Base-by-base conservation (phyloP, 2,329 filamentous ascomycete genomes). In the Pestalotiopsis sp. region DNA sequence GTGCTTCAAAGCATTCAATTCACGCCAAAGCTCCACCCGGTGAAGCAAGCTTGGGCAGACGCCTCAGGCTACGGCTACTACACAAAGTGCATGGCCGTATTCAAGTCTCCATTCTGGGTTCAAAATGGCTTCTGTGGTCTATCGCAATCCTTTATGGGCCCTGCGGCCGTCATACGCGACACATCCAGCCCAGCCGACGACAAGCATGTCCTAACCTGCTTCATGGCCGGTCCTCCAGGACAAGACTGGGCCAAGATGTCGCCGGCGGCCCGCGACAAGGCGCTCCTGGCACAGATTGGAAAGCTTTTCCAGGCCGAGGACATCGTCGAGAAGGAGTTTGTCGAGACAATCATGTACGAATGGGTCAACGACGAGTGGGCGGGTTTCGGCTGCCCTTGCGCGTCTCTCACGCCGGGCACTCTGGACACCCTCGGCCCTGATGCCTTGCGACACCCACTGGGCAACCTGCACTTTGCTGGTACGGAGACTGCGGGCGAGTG, bases 401-500 rank as follows among this genome's bases (percentile, higher is more conserved):
- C 81, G 1, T 69, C 74, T 0, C 71, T 81, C 41, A 55, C 76
- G 0, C 83, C 82, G 0, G 83, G 82, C 0, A 77, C 84, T 3
- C 71, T 84, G 9, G 76, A 75, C 3, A 23, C 45, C 3, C 71
- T 74, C 1, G 27, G 57, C 1, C 72, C 77, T 0, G 78, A 73
- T 2, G 75, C 76, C 0, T 73, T 79, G 12, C 74, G 73, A 4
- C 69, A 85, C 11, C 72, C 76, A 0, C 75, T 76, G 62, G 77
- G 81, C 4, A 79, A 83, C 39, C 36, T 88, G 3, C 82, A 88
- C 71, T 89, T 88, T 71, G 85, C 82, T 2, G 87, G 87, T 0
- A 88, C 86, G 0, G 87, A 89, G 77, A 85, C 82, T 1, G 81
- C 83, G 0, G 78, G 73, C 2, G 81, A 85, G 68, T 89, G 86